Base-by-base conservation (phyloP, 345 rosid species). In the Moringa oleifera region DNA sequence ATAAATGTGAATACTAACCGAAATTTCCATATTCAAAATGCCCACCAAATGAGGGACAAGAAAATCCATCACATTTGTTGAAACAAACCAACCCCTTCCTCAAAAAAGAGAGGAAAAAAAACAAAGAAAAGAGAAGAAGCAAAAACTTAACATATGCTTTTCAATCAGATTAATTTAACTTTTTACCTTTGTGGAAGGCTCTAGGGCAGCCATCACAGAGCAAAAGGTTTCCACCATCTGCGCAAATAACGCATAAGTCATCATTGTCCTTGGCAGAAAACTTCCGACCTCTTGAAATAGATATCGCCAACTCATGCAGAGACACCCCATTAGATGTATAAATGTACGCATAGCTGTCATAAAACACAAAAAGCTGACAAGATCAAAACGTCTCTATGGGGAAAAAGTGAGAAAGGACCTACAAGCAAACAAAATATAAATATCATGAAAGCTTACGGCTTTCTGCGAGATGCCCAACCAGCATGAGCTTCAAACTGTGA, bases 401-500 rank as follows among this genome's bases (percentile, higher is more conserved):
- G 24, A 12, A 23, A 45, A 16, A 5, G 37, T 33, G 37, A 11
- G 21, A 17, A 20, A 28, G 7, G 8, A 62, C 16, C 20, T 13
- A 23, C 0, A 25, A 59, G 55, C 25, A 31, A 20, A 7, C 25
- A 67, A 62, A 25, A 19, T n/a, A n/a, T n/a, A n/a, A 2, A 49
- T 31, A 23, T 50, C 56, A 55, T 20, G 28, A 57, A 50, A 47
- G 77, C 91, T 84, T 74, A 94, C 99, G 95, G 96, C 81, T 94
- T 90, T 73, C 83, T 83, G 63, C 97, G 96, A 51, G 99, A 80
- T 66, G 96, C 85, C 95, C 97, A 90, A 72, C 99, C 99, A 75
- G 99, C 99, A 83, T 94, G 99, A 75, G 87, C 92, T 83, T 94
- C 99, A 72, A 94, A 94, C 54, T 80, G 83, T 51, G 99, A 90